These are phyloP conservation scores for Coemansia umbellata DNA, from an alignment of 192 early-diverging fungal species.

Conservation along the genomic window DNA sequence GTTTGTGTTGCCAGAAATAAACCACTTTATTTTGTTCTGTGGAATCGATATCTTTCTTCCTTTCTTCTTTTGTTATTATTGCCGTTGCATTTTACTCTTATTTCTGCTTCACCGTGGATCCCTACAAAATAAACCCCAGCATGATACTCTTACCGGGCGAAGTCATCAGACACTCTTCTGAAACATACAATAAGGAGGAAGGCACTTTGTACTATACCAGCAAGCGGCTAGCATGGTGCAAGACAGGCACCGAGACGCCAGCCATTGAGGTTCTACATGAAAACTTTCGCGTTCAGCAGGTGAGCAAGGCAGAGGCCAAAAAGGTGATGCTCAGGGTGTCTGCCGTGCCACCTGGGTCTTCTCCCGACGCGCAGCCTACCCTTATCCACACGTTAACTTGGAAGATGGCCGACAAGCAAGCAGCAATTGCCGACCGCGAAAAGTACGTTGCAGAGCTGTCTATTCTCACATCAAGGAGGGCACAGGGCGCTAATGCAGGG, in stretches of 20 bases:
- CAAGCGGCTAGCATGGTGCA: constrained; percentile 57
- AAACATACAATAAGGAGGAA: constrained; percentile 28
- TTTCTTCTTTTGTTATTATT: not conserved
- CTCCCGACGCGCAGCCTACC: constrained; percentile 32
- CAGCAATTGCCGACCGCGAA: constrained; percentile 49
- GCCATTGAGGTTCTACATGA: constrained; percentile 48
- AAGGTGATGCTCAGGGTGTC: constrained; percentile 59
- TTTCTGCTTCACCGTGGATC: too few relatives aligned
- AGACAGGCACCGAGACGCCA: constrained; percentile 40
- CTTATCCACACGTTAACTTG: constrained; percentile 49
- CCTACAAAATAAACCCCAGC: not conserved
- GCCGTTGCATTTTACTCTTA: too few relatives aligned
- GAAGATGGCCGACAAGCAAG: constrained; percentile 48
- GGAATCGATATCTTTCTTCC: too few relatives aligned
- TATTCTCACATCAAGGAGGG: constrained; percentile 8
- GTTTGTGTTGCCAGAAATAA: too few relatives aligned
- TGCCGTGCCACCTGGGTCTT: constrained; percentile 9
- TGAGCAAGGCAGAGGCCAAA: constrained; percentile 46
- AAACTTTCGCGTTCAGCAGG: constrained; percentile 32
- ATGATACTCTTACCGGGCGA: constrained; percentile 34
- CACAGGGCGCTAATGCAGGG: not conserved
- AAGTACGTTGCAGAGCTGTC: constrained; percentile 40
- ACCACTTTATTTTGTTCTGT: too few relatives aligned
- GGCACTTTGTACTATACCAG: constrained; percentile 54
- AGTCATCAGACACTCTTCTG: constrained; percentile 25